Base-by-base conservation (phyloP, 352 stramenopile genomes). In the Aphanomyces stellatus region DNA sequence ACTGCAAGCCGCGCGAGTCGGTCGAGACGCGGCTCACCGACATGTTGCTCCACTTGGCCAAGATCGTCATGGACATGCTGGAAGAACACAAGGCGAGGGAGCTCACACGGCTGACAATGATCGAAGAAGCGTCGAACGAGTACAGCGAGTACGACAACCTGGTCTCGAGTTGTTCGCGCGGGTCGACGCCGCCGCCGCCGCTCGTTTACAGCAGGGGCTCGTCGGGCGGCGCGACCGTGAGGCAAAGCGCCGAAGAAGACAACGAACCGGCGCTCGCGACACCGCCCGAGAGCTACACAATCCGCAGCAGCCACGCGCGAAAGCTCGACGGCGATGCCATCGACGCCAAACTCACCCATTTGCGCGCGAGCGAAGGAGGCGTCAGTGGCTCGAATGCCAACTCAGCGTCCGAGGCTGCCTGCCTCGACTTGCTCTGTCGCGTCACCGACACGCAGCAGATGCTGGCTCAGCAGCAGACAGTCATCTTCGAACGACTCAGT, bases 381-480 rank as follows among this genome's bases (percentile, higher is more conserved):
- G 17, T 37, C 81, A 5, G 70, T 80, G 3, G 72, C 72, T 48
- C 27, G 56, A 6, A 69, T 69, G 40, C 34, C 70, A 22, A 41
- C 34, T 24, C 71, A 57, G 63, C 22, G 42, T 72, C 59, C 1
- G 22, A 72, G 25, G 72, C 59, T 2, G 74, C 75, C 10, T 81
- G 74, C 48, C 71, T 80, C 15, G 76, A 87, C 48, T 73, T 93
- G 11, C 78, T 88, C 24, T 71, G 74, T 42, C 74, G 82, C 51
- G 84, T 91, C 61, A 80, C 81, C 42, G 75, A 74, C 25, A 91
- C 84, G 19, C 84, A 88, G 71, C 73, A 88, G 43, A 66, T 90
- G 34, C 73, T 93, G 11, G 76, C 74, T 22, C 65, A 80, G 59
- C 81, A 88, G 33, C 79, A 82, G 51, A 64, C 35, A 0, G 7